A percentile compares a stretch with the other conserved stretches of the same genome.
phyloP scores from a whole-genome alignment of 1,139 yeast species.

The Suhomyces ambrosiae region DNA sequence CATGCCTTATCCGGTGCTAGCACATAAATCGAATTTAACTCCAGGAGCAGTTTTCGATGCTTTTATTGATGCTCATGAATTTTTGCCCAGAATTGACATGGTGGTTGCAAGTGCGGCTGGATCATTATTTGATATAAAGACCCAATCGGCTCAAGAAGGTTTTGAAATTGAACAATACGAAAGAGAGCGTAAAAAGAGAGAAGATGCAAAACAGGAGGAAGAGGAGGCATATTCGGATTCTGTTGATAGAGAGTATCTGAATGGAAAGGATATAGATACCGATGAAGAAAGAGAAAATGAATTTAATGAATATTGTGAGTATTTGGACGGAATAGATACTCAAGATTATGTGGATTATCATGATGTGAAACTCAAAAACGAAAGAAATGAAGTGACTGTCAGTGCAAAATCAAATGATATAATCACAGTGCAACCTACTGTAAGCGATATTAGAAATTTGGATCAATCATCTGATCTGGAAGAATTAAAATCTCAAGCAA shows the following conservation, averaged over 20 bases:
- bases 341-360: constrained; percentile 7
- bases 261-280: constrained; percentile 2
- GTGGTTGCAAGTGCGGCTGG: constrained; percentile 55
- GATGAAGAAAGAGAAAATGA: constrained; percentile 9
- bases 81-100: constrained; percentile 48
- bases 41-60: constrained; percentile 43
- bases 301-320: constrained; percentile 11
- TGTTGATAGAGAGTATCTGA: constrained; percentile 1
- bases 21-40: constrained; percentile 38
- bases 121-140: constrained; percentile 39
- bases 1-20: constrained; percentile 50
- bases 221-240: not conserved
- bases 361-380: not conserved
- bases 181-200: constrained; percentile 2
- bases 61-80: constrained; percentile 40
- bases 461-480: not conserved
- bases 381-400: constrained; percentile 2
- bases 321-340: constrained; percentile 8
- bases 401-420: constrained; percentile 3
- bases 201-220: constrained; percentile 1
- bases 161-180: constrained; percentile 18
- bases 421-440: constrained; percentile 2
- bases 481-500: not conserved
- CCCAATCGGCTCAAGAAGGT: constrained; percentile 40
- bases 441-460: constrained; percentile 5